Percentiles rank a stretch among this genome's conserved stretches.
These are phyloP conservation scores for Cladosporium austrohemisphaericum DNA, from an alignment of 2,329 filamentous ascomycete species.

Conservation along the genomic window DNA sequence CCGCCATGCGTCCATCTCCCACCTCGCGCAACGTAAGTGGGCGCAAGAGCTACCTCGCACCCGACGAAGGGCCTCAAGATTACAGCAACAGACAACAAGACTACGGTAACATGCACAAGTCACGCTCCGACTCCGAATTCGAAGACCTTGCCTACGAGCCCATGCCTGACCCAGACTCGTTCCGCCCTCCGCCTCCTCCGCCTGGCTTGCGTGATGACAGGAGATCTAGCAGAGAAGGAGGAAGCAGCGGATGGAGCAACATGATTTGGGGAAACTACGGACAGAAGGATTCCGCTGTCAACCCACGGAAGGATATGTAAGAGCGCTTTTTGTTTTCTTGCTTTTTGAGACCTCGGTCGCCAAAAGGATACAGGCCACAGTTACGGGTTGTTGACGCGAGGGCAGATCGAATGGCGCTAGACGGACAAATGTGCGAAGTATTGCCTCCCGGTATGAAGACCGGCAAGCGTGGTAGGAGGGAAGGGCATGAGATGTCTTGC, in stretches of 20 bases:
- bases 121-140: conserved; percentile 82
- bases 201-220: not conserved
- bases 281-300: conserved; percentile 33
- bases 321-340: conserved; percentile 9
- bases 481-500: no score
- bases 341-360: not conserved
- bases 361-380: not conserved
- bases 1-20: conserved; percentile 22
- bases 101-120: conserved; percentile 64
- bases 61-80: conserved; percentile 14
- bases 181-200: conserved; percentile 17
- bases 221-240: conserved; percentile 14
- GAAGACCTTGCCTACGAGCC: conserved; percentile 49
- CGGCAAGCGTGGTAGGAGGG: not conserved
- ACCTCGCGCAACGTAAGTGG: conserved; percentile 24
- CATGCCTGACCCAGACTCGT: conserved; percentile 35
- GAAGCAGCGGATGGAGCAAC: conserved; percentile 31
- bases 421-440: conserved; percentile 7
- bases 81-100: conserved; percentile 24
- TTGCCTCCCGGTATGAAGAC: conserved; percentile 11
- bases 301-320: conserved; percentile 30
- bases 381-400: conserved; percentile 14
- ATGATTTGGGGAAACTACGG: conserved; percentile 38
- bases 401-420: conserved; percentile 3
- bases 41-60: conserved; percentile 28